Evolutionary conservation across 2,329 filamentous ascomycete species (phyloP).

Genomic region (Ascosphaera apis): DNA sequence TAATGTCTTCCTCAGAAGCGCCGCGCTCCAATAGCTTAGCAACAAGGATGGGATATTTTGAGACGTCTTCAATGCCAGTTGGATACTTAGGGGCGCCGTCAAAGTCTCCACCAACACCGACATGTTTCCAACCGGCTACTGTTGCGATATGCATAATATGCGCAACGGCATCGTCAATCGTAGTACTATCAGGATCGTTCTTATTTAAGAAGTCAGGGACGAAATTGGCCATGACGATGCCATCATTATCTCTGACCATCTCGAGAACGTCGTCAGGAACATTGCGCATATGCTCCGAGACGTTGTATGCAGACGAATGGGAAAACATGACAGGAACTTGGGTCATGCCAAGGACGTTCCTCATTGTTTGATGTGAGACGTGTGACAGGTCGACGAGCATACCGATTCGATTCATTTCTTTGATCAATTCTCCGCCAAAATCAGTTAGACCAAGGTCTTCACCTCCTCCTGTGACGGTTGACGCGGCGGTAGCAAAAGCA

Average conservation of each 20-base stretch:
- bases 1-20: slow-evolving; percentile 17
- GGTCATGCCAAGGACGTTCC: slow-evolving; percentile 7
- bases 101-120: slow-evolving; percentile 16
- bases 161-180: slow-evolving; percentile 16
- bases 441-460: slow-evolving; percentile 8
- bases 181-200: slow-evolving; percentile 10
- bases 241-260: slow-evolving; percentile 14
- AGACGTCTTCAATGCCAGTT: slow-evolving; percentile 10
- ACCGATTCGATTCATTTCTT: slow-evolving; percentile 11
- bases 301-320: slow-evolving; percentile 7
- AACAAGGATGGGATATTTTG: slow-evolving; percentile 7
- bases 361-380: slow-evolving; percentile 9
- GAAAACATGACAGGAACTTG: slow-evolving; percentile 9
- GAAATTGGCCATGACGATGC: slow-evolving; percentile 21
- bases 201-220: slow-evolving; percentile 13
- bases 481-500: slow-evolving; percentile 10
- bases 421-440: slow-evolving; percentile 8
- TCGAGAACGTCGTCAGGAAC: slow-evolving; percentile 20
- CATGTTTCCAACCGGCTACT: slow-evolving; percentile 13
- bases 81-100: slow-evolving; percentile 10
- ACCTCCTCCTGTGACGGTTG: slow-evolving; percentile 6
- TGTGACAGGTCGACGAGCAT: slow-evolving; percentile 12
- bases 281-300: slow-evolving; percentile 15
- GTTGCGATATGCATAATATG: slow-evolving; percentile 15
- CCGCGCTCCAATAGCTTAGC: slow-evolving; percentile 13